Evolutionary conservation across 2,329 filamentous ascomycete genomes (phyloP), one percentile per base, ranked within the genome.

Genomic region (Aspergillus costaricaensis): DNA sequence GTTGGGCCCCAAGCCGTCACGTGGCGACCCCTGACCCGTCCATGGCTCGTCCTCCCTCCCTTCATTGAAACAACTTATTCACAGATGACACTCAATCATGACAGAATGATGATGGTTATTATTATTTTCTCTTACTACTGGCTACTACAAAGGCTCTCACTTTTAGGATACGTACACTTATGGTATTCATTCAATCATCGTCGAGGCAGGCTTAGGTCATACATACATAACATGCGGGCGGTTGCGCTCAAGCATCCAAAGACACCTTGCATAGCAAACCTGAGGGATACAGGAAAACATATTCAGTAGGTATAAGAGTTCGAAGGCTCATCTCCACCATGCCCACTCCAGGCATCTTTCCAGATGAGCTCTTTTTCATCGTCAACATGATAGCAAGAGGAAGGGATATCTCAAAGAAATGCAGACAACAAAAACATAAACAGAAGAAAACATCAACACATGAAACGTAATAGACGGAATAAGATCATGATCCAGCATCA

Each of bases 1-100:
- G 51, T 65, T 63, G 64, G 61, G 64, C 57, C 62, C 58, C 55
- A 66, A 62, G 55, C 41, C 44, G 68, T 74, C 72, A 74, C 72
- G 72, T 74, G 72, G 63, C 55, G 64, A 39, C 71, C 71, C 71
- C 69, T 72, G 69, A 73, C 55, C 59, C 49, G 41, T 48, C 23
- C 25, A 51, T 58, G 17, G 12, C 19, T 41, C 38, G 25, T 3
- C 27, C 47, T 39, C 5, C 27, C 47, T 39, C 12, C 30, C 12
- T 30, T 21, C 7, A 14, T 19, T 12, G 8, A 43, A n/a, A n/a
- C 32, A 14, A 36, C 32, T 36, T 36, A 36, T 36, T 36, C 32
- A 36, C 32, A 6, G 32, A 36, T 36, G 12, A 14, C 32, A 36
- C 12, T 15, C 12, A 36, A 36, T 36, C 32, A 36, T 36, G 32